Conservation (phyloP, 2,329 filamentous ascomycete species). For the Claviceps lovelessii region DNA sequence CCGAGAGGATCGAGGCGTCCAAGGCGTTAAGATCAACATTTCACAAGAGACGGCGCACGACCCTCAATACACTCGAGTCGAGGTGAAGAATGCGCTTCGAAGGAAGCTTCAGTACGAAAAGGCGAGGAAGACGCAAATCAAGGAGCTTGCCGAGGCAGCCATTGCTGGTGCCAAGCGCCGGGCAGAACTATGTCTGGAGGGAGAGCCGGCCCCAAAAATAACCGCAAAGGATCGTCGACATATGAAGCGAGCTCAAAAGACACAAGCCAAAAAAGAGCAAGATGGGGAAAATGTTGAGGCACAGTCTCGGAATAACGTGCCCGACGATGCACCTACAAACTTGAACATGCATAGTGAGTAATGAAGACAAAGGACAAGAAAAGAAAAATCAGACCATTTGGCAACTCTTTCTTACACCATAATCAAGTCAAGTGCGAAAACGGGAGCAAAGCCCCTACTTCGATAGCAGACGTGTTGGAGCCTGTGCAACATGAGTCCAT, state of each 20-base stretch:
- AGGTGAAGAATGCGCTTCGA: constrained; percentile 41
- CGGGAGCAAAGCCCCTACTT: constrained; percentile 19
- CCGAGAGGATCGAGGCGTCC: constrained; percentile 39
- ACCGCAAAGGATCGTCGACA: constrained; percentile 15
- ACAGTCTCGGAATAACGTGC: constrained; percentile 12
- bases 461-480: constrained; percentile 27
- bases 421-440: constrained; percentile 32
- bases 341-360: constrained; percentile 19
- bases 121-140: constrained; percentile 25
- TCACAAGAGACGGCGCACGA: constrained; percentile 28
- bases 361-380: not conserved
- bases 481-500: constrained; percentile 26
- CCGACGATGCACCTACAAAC: constrained; percentile 10
- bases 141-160: constrained; percentile 23
- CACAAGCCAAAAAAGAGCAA: constrained; percentile 3
- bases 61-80: constrained; percentile 30
- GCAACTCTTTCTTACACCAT: not conserved
- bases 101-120: constrained; percentile 53
- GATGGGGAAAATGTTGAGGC: constrained; percentile 8
- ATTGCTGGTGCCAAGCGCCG: constrained; percentile 26
- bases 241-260: constrained; percentile 3
- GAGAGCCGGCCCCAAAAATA: constrained; percentile 11
- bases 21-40: constrained; percentile 40
- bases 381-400: not conserved
- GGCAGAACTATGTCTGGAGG: constrained; percentile 12